A percentile compares a stretch with the other conserved stretches of the same genome.
Evolutionary conservation across 495 filamentous ascomycete species (phyloP).

Genomic region (Penicillium riverlandense): DNA sequence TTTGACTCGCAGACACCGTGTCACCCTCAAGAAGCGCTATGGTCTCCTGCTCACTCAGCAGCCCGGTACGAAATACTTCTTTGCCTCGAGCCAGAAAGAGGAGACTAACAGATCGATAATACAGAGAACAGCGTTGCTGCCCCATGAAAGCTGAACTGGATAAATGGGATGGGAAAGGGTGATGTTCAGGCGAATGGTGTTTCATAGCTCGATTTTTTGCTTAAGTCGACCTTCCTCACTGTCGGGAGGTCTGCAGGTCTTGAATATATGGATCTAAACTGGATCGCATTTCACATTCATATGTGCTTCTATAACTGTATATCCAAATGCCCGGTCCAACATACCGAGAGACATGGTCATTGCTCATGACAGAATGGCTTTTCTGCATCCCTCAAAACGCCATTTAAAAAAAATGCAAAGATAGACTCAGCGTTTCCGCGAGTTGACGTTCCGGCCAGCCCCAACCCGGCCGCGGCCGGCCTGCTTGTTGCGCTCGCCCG

Average conservation of each 20-base stretch:
- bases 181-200: conserved; percentile 41
- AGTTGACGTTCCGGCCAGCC: conserved; percentile 81
- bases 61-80: conserved; percentile 31
- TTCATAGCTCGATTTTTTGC: conserved; percentile 9
- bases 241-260: too few relatives aligned
- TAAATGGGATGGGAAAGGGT: conserved; percentile 15
- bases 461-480: conserved; percentile 71
- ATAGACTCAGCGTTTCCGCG: conserved; percentile 53
- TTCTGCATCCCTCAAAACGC: conserved; percentile 27
- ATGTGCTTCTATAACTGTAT: conserved; percentile 9
- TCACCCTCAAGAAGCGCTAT: conserved; percentile 89
- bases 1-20: conserved; percentile 67
- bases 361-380: conserved; percentile 20
- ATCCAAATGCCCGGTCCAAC: conserved; percentile 4
- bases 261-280: not conserved
- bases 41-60: conserved; percentile 80
- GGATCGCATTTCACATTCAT: conserved; percentile 3
- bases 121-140: conserved; percentile 25
- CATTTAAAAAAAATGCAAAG: conserved; percentile 20
- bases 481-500: conserved; percentile 58
- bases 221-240: not conserved
- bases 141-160: conserved; percentile 15
- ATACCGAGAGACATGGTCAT: conserved; percentile 10
- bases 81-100: too few relatives aligned
- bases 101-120: conserved; percentile 6